Base-by-base conservation (phyloP, 192 early-diverging fungal genomes). In the Coemansia sp. region DNA sequence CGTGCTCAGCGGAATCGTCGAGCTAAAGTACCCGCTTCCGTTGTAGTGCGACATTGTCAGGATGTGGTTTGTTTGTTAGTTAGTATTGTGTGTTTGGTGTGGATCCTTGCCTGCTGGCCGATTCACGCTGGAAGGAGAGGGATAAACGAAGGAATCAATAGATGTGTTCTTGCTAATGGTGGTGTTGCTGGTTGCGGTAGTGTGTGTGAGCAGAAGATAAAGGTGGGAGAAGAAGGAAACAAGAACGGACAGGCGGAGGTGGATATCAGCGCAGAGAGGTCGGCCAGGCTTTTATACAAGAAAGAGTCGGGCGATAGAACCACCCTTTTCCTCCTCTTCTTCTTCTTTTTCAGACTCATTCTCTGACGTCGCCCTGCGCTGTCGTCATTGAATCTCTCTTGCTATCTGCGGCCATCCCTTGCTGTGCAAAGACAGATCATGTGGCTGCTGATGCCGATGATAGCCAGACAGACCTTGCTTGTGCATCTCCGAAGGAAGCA, bases 21-120 rank as follows among this genome's bases (percentile, higher is more conserved):
- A 70, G 67, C 79, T 82, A 82, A 82, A 82, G 74, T 82, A 82
- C 45, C 79, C 68, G 63, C 58, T 60, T 58, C 62, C 50, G 64
- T 65, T 67, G 42, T 65, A 61, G 38, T 69, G 55, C 32, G 46
- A 42, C 22, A 43, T 63, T 22, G 25, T 50, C 12, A n/a, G 32
- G 46, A 32, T 22, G 13, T 11, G 12, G 59, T 44, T 61, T n/a
- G 59, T 8, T 45, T 16, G 5, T 16, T 40, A 22, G 5, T 16
- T 40, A 22, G 22, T 41, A 17, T 7, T 41, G n/a, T 17, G 11
- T 25, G 12, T 5, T 57, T 19, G 19, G 55, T 38, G 32, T 32
- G 32, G 32, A 32, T 32, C 32, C 32, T 32, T 32, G 32, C 32
- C 32, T 32, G 32, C 32, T 32, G 32, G 32, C 32, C 0, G 32